Percentiles rank a stretch among this genome's conserved stretches.
phyloP scores from a whole-genome alignment of 2,329 filamentous ascomycete species.

The Shiraia bambusicola region DNA sequence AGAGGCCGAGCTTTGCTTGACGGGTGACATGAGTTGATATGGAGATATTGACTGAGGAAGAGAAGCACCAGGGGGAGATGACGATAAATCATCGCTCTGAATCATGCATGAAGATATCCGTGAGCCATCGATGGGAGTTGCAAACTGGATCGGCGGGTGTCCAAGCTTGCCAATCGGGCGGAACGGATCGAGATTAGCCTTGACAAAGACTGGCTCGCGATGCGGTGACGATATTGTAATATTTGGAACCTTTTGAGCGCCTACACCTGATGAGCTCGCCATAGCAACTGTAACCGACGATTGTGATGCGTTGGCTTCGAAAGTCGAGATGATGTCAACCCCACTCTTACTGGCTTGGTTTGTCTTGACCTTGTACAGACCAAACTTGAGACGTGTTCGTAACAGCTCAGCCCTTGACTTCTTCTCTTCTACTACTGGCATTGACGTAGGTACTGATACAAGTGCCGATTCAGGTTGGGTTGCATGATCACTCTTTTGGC shows the following conservation, averaged over 20 bases:
- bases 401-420: slow-evolving; percentile 65
- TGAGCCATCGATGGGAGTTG: slow-evolving; percentile 25
- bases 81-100: slow-evolving; percentile 29
- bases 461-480: slow-evolving; percentile 4
- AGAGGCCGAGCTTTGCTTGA: slow-evolving; percentile 10
- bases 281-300: slow-evolving; percentile 18
- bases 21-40: slow-evolving; percentile 24
- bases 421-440: slow-evolving; percentile 13
- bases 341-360: slow-evolving; percentile 66
- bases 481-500: slow-evolving; percentile 38
- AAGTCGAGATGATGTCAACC: slow-evolving; percentile 56
- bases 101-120: slow-evolving; percentile 43
- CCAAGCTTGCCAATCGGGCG: slow-evolving; percentile 35
- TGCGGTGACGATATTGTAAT: slow-evolving; percentile 34
- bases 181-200: slow-evolving; percentile 36
- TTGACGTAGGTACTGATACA: slow-evolving; percentile 9
- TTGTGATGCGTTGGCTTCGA: slow-evolving; percentile 24
- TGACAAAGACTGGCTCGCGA: slow-evolving; percentile 29
- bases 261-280: slow-evolving; percentile 23
- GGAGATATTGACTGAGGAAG: slow-evolving; percentile 23
- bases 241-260: slow-evolving; percentile 23
- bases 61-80: slow-evolving; percentile 25
- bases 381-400: slow-evolving; percentile 67
- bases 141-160: slow-evolving; percentile 44
- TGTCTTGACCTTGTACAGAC: slow-evolving; percentile 73